These are phyloP conservation scores for Jamesozyma lodderae DNA, from an alignment of 805 yeast species.

Conservation along the genomic window DNA sequence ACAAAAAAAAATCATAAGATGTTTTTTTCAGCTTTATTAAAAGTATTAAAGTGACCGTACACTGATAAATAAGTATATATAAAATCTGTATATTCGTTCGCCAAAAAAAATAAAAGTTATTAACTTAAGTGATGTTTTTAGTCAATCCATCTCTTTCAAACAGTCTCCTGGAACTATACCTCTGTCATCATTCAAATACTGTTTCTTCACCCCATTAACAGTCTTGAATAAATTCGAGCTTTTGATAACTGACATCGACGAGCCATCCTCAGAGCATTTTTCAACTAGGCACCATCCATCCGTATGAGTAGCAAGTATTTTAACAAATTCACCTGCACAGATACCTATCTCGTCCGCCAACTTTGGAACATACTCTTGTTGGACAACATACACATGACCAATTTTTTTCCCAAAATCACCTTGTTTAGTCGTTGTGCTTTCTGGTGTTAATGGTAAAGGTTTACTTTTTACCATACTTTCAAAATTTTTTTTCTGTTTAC, in stretches of 20 bases:
- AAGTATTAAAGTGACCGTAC: no score
- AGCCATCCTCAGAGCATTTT: constrained; percentile 25
- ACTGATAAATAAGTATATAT: no score
- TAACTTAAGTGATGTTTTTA: no score
- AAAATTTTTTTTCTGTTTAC: no score
- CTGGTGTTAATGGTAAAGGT: constrained; percentile 20
- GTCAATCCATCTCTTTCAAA: constrained; percentile 11
- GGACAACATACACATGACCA: constrained; percentile 16
- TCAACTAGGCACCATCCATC: constrained; percentile 40
- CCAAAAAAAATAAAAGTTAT: no score
- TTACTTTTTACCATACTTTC: no score
- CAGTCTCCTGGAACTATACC: constrained; percentile 37
- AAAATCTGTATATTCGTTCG: no score
- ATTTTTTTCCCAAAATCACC: constrained; percentile 1
- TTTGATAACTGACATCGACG: constrained; percentile 2
- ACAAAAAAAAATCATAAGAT: no score
- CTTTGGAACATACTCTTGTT: constrained; percentile 22
- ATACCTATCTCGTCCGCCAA: constrained; percentile 33
- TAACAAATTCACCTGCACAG: constrained; percentile 27
- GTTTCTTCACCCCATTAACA: constrained; percentile 13
- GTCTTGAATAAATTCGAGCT: constrained; percentile 1
- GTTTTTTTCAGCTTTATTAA: no score
- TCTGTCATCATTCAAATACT: constrained; percentile 31
- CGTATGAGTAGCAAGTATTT: constrained; percentile 33
- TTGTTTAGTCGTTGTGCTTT: no score